These are phyloP conservation scores for Fraxinus quadrangulata DNA, from an alignment of 257 asterid genomes.

Conservation along the genomic window DNA sequence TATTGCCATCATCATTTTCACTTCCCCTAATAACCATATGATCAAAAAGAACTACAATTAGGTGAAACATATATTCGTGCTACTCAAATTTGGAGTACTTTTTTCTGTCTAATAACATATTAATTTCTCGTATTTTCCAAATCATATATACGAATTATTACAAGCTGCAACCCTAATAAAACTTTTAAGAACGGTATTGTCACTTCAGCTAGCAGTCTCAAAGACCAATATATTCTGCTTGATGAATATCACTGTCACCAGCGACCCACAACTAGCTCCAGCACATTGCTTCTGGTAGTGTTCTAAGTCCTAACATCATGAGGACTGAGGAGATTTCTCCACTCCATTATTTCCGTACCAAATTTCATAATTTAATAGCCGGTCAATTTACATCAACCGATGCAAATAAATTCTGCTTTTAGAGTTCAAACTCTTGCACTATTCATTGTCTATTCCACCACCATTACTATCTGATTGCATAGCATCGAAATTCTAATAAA, in stretches of 20 bases:
- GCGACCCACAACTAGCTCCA: neutral
- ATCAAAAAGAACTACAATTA: neutral
- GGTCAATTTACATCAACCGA: neutral
- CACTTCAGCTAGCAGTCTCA: neutral
- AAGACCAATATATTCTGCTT: neutral
- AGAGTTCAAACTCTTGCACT: neutral
- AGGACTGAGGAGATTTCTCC: no score
- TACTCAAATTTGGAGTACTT: no score
- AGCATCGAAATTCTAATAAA: neutral
- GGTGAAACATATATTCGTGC: neutral
- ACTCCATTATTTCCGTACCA: neutral
- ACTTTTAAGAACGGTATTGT: neutral
- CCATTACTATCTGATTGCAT: neutral
- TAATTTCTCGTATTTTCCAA: no score
- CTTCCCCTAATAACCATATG: no score
- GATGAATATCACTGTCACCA: neutral
- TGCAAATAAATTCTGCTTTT: neutral
- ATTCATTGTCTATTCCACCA: neutral
- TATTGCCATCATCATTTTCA: no score
- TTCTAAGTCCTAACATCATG: neutral
- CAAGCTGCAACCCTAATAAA: neutral
- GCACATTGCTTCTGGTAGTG: neutral
- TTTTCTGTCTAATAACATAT: no score
- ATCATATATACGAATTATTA: no score
- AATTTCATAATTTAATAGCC: neutral